Evolutionary conservation across 2,329 filamentous ascomycete species (phyloP).

Genomic region (Penicillium sumatraense): DNA sequence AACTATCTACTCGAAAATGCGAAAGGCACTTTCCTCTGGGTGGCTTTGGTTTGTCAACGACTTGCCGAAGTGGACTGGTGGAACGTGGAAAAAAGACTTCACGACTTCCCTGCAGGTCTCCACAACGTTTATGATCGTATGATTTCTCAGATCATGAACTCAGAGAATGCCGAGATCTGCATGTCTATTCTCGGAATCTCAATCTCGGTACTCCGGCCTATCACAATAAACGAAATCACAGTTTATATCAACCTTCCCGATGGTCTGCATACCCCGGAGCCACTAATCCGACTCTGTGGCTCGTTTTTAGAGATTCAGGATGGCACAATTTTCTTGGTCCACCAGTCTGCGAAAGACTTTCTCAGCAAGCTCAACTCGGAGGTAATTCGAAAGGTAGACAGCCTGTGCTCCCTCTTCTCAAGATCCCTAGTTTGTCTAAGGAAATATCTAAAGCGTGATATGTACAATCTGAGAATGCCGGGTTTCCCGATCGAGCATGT

Average conservation of each 20-base stretch:
- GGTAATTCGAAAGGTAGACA: conserved; percentile 18
- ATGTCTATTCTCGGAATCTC: conserved; percentile 39
- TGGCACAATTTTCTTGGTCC: conserved; percentile 26
- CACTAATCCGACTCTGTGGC: conserved; percentile 26
- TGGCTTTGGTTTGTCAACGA: conserved; percentile 40
- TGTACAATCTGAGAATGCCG: conserved; percentile 8
- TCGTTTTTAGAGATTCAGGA: conserved; percentile 28
- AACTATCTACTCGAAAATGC: conserved; percentile 32
- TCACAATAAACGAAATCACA: conserved; percentile 41
- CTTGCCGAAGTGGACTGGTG: conserved; percentile 17
- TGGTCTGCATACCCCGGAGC: neutral
- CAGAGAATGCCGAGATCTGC: conserved; percentile 36
- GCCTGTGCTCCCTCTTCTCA: conserved; percentile 40
- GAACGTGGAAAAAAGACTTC: conserved; percentile 1
- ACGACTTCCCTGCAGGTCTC: conserved; percentile 17
- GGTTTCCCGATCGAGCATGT: conserved; percentile 20
- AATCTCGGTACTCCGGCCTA: conserved; percentile 40
- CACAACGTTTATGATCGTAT: conserved; percentile 28
- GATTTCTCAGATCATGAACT: conserved; percentile 32
- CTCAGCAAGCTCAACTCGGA: too few species aligned
- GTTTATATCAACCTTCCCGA: conserved; percentile 5
- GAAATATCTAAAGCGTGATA: neutral
- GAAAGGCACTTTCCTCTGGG: conserved; percentile 46
- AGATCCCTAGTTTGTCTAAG: conserved; percentile 32
- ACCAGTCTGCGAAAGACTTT: conserved; percentile 35